These are phyloP conservation scores for Candida neerlandica DNA, from an alignment of 1,139 yeast genomes.

Conservation along the genomic window DNA sequence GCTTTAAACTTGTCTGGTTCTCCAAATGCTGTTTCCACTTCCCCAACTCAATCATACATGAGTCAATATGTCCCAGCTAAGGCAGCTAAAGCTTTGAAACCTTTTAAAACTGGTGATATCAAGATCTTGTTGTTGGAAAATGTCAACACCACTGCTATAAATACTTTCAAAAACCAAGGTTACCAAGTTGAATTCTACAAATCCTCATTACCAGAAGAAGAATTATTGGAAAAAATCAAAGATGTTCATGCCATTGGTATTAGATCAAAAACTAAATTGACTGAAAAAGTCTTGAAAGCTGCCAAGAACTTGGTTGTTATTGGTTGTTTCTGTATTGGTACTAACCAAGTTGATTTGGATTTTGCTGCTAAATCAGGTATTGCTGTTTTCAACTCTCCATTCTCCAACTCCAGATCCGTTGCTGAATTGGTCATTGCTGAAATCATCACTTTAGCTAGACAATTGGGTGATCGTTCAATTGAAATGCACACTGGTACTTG, in stretches of 20 bases:
- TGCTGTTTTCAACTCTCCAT: constrained; percentile 98
- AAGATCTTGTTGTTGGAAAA: constrained; percentile 89
- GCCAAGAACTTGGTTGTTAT: constrained; percentile 88
- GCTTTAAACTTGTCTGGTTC: constrained; percentile 54
- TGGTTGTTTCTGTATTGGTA: constrained; percentile 99
- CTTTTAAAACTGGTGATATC: constrained; percentile 89
- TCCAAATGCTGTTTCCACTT: constrained; percentile 71
- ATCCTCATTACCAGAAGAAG: constrained; percentile 88
- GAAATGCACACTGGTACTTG: constrained; percentile 97
- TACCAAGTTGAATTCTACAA: constrained; percentile 96
- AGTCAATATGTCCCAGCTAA: constrained; percentile 48
- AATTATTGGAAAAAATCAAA: constrained; percentile 88
- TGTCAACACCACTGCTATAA: constrained; percentile 89
- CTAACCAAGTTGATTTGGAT: constrained; percentile 94
- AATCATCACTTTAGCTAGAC: constrained; percentile 92
- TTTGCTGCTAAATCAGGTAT: constrained; percentile 92
- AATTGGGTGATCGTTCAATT: constrained; percentile 93
- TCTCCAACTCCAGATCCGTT: constrained; percentile 97
- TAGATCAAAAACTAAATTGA: constrained; percentile 92
- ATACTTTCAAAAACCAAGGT: constrained; percentile 84
- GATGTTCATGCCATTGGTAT: constrained; percentile 97
- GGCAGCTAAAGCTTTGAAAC: constrained; percentile 73
- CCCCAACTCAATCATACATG: constrained; percentile 61
- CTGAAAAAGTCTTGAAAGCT: constrained; percentile 73
- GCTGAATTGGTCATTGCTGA: constrained; percentile 98